These are phyloP conservation scores for Euphrasia arctica DNA, from an alignment of 305 asterid genomes.

Conservation along the genomic window DNA sequence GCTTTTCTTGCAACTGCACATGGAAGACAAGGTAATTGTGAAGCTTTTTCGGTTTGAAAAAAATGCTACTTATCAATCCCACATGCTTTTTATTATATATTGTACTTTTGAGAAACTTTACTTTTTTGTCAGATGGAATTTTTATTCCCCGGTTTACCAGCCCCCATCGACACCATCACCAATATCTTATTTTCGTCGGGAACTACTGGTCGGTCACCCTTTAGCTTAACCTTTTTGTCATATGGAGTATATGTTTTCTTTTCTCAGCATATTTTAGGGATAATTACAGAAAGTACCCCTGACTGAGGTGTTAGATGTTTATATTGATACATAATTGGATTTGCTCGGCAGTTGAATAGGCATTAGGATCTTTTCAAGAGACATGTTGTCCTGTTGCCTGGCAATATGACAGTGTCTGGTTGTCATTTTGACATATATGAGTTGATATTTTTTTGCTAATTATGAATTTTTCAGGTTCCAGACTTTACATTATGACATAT, in stretches of 20 bases:
- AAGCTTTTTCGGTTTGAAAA: constrained; percentile 14
- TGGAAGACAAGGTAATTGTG: constrained; percentile 48
- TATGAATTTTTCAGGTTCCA: too few species aligned
- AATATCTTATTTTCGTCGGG: constrained; percentile 93
- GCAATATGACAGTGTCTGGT: too few species aligned
- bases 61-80: constrained; percentile 1
- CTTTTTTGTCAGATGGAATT: constrained; percentile 55
- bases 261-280: not conserved
- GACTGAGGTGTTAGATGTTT: not conserved
- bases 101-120: constrained; percentile 10
- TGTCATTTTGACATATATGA: too few species aligned
- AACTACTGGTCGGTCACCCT: constrained; percentile 64
- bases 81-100: constrained; percentile 4
- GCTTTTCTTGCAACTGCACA: constrained; percentile 56
- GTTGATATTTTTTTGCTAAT: too few species aligned
- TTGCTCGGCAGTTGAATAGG: too few species aligned
- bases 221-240: constrained; percentile 6
- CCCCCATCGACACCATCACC: constrained; percentile 66
- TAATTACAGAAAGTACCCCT: not conserved
- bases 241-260: not conserved
- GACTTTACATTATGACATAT: too few species aligned
- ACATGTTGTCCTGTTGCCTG: too few species aligned
- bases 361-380: too few species aligned
- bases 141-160: constrained; percentile 61
- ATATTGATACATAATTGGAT: too few species aligned